Percentiles rank a stretch among this genome's conserved stretches.
Conservation (phyloP, 1,139 yeast species). For the Yamadazyma spencermartinsiae region DNA sequence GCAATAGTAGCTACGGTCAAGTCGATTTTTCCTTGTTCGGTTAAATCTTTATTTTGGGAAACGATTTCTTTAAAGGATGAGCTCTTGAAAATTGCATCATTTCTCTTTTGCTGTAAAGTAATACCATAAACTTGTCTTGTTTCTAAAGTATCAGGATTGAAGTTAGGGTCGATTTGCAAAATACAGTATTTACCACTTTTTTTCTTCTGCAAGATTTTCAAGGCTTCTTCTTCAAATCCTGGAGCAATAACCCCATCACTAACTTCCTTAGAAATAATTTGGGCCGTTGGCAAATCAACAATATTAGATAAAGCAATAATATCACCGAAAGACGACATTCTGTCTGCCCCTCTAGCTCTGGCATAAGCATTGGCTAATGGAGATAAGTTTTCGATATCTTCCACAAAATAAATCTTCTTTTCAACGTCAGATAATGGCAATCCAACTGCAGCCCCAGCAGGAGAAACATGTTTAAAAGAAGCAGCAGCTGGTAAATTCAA, state of each 20-base stretch:
- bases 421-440: conserved; percentile 86
- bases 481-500: conserved; percentile 98
- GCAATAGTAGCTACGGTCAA: conserved; percentile 96
- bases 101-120: conserved; percentile 93
- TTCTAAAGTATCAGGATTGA: conserved; percentile 76
- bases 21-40: conserved; percentile 91
- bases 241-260: conserved; percentile 99
- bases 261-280: conserved; percentile 94
- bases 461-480: conserved; percentile 96
- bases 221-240: conserved; percentile 89
- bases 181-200: conserved; percentile 97
- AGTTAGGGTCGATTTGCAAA: conserved; percentile 93
- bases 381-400: conserved; percentile 90
- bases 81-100: conserved; percentile 89
- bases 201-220: conserved; percentile 83
- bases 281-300: conserved; percentile 95
- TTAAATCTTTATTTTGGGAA: conserved; percentile 78
- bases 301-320: conserved; percentile 95
- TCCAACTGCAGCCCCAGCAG: conserved; percentile 99
- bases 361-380: conserved; percentile 98
- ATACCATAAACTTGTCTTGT: conserved; percentile 96
- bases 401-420: conserved; percentile 92
- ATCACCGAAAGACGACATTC: conserved; percentile 99
- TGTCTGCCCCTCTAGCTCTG: conserved; percentile 99
- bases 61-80: conserved; percentile 90